Evolutionary conservation across 164 flowering plant genomes (phyloP), one percentile per base, ranked within the genome.

Genomic region (Chimonanthus praecox): DNA sequence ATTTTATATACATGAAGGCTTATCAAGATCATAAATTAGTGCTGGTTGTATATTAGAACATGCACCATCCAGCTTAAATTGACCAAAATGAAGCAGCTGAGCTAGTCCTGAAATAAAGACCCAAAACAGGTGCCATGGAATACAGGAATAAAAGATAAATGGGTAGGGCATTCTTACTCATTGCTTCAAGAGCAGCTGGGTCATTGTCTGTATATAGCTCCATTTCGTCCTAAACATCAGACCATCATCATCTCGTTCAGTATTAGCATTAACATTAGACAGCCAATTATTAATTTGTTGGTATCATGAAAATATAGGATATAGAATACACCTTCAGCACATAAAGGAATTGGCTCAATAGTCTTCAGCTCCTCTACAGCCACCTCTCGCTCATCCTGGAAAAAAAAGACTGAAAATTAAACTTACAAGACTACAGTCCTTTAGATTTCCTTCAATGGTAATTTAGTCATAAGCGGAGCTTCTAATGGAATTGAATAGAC

Each of bases 131-230:
- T 66, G 47, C 69, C n/a, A 66, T 2, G 60, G 15, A 54, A 54
- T 54, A 4, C 11, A 9, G 11, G 16, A 54, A 3, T 16, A 54
- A n/a, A 54, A 54, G 13, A 54, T 10, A n/a, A 54, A 54, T 5
- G 16, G 60, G n/a, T 54, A 54, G 3, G 11, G 16, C 11, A n/a
- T 58, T 49, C 89, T 80, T 77, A 84, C 98, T 90, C 97, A 87
- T 90, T 81, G 89, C 86, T 78, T 92, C 99, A 79, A 90, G 82
- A 44, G 97, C 85, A 77, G 97, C 97, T 16, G 97, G 99, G 83
- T 96, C 99, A 79, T 92, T 96, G 82, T 92, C 99, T 54, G 97
- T 90, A 84, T 87, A 92, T 58, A 84, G 86, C 67, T 58, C 84
- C 90, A 95, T 81, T 84, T 95, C 98, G 44, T 85, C 88, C 99